Conservation (phyloP, 2,329 filamentous ascomycete species). For the Lachnellula suecica region DNA sequence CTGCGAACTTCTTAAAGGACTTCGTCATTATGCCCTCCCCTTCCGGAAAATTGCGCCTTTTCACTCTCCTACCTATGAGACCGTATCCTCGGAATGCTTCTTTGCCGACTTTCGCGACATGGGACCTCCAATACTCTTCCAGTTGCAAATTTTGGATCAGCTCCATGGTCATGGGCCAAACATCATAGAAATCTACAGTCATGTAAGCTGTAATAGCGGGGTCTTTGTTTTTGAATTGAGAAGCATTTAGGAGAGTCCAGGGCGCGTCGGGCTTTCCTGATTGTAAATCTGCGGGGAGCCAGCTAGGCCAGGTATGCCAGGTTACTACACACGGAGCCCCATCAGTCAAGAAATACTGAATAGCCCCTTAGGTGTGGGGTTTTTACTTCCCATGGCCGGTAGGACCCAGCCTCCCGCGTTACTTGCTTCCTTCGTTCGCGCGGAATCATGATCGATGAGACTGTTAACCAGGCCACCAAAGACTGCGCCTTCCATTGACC, state of each 20-base stretch:
- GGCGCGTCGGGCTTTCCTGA: neutral
- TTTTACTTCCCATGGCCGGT: neutral
- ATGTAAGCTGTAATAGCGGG: neutral
- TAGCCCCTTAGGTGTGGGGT: neutral
- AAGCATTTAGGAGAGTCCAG: neutral
- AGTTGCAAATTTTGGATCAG: neutral
- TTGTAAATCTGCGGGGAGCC: neutral
- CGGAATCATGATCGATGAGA: neutral
- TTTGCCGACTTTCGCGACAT: neutral
- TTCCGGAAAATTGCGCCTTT: neutral
- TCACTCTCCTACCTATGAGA: neutral
- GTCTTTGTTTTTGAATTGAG: neutral
- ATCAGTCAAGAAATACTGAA: neutral
- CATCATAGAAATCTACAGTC: neutral
- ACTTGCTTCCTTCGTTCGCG: neutral
- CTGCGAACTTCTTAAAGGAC: neutral
- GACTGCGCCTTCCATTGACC: constrained; percentile 1
- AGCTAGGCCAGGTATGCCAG: neutral
- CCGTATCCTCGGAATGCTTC: neutral
- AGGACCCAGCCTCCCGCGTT: neutral
- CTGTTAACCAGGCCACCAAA: neutral
- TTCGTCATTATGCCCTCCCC: neutral
- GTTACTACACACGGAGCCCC: neutral
- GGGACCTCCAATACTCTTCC: neutral
- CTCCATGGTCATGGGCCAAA: neutral